phyloP scores from a whole-genome alignment of 192 early-diverging fungal species.

The Gorgonomyces haynaldii region DNA sequence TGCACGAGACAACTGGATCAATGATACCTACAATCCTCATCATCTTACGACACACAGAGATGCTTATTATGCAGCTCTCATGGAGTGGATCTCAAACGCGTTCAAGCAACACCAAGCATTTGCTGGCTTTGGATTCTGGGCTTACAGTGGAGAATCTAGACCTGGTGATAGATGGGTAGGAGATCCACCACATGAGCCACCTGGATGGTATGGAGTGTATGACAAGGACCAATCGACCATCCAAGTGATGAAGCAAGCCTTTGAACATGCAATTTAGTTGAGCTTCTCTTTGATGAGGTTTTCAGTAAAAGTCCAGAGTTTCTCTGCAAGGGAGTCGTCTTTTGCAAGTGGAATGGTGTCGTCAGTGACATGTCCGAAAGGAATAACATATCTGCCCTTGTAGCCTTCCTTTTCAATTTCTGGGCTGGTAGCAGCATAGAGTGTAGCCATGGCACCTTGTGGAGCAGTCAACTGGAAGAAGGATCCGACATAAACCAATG shows the following conservation, averaged over 20 bases:
- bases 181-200: constrained; percentile 50
- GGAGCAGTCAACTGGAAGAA: constrained; percentile 8
- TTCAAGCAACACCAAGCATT: too few relatives aligned
- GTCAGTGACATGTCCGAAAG: constrained; percentile 11
- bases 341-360: background rate
- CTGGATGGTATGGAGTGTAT: constrained; percentile 58
- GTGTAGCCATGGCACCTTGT: constrained; percentile 23
- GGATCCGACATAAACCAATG: background rate
- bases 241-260: background rate
- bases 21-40: too few relatives aligned
- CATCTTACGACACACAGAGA: too few relatives aligned
- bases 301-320: constrained; percentile 30
- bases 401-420: constrained; percentile 25
- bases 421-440: constrained; percentile 20
- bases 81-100: too few relatives aligned
- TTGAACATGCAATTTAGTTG: too few relatives aligned
- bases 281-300: constrained; percentile 11
- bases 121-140: constrained; percentile 54
- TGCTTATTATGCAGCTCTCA: too few relatives aligned
- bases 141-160: constrained; percentile 41
- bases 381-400: constrained; percentile 28
- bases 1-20: constrained; percentile 1
- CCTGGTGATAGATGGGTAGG: constrained; percentile 48
- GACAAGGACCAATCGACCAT: constrained; percentile 29
- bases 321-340: constrained; percentile 18